Base-by-base conservation (phyloP, 2,329 filamentous ascomycete genomes). In the Penicillium hesseltinei region DNA sequence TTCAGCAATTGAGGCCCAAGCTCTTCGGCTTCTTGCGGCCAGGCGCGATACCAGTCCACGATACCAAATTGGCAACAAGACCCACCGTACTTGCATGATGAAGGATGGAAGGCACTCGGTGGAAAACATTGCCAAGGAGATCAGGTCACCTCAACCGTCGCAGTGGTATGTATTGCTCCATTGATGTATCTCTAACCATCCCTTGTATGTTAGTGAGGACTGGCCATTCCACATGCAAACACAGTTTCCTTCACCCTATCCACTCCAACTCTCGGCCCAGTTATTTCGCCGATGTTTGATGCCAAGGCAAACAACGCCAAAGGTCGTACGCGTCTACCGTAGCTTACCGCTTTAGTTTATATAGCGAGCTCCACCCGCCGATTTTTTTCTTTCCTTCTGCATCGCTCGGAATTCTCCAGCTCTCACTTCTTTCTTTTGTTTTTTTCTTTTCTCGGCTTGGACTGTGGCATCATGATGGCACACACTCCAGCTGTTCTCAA, bases 271-370 rank as follows among this genome's bases (percentile, higher is more conserved):
- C 40, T 46, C 50, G 50, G 40, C 40, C 31, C 40, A 17, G 33
- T 11, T 40, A 19, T 53, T 51, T 57, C 42, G 33, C 50, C 50
- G 51, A 35, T 51, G 56, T 58, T 58, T 55, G 51, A 56, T 50
- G 52, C 46, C 52, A 53, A 53, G 35, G 25, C 54, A 56, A 56
- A 58, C 53, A 55, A 29, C 52, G 4, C 17, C 11, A 23, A 43
- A 42, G 36, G 47, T 45, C 27, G 4, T 2, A 25, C 19, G 4
- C 42, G 54, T 38, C 44, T 40, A 49, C 46, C 50, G 57, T 51
- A 49, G 27, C 11, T n/a, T 15, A 43, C 48, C 40, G 53, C 39
- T 10, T 46, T 53, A 9, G 49, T 51, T 50, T 60, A 60, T 54
- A 57, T 47, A 49, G 47, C 44, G 35, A 50, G 40, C 55, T 52